These are phyloP conservation scores for Yamadazyma endophytica DNA, from an alignment of 805 yeast genomes.

Conservation along the genomic window DNA sequence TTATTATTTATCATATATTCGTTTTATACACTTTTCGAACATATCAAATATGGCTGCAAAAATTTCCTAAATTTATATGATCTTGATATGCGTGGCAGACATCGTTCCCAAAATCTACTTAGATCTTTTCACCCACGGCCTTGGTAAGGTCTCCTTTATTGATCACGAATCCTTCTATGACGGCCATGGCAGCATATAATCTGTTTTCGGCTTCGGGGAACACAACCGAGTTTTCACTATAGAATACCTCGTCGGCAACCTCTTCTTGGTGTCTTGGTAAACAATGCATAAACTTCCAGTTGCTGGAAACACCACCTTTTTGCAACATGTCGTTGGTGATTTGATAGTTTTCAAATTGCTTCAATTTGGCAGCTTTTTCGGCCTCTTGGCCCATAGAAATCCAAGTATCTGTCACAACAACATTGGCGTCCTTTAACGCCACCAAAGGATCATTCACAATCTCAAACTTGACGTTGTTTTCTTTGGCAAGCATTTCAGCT, in stretches of 20 bases:
- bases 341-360: slow-evolving; percentile 85
- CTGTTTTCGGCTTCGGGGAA: slow-evolving; percentile 96
- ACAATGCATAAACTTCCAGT: slow-evolving; percentile 96
- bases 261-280: slow-evolving; percentile 94
- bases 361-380: slow-evolving; percentile 64
- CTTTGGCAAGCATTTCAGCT: slow-evolving; percentile 51
- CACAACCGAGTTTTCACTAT: slow-evolving; percentile 73
- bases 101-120: slow-evolving; percentile 6
- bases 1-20: not conserved
- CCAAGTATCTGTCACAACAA: slow-evolving; percentile 94
- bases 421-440: slow-evolving; percentile 72
- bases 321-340: slow-evolving; percentile 62
- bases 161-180: slow-evolving; percentile 81
- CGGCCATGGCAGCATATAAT: slow-evolving; percentile 94
- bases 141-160: slow-evolving; percentile 64
- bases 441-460: slow-evolving; percentile 67
- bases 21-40: too few relatives aligned
- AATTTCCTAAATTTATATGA: slow-evolving; percentile 1
- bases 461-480: slow-evolving; percentile 43
- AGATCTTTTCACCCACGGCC: slow-evolving; percentile 9
- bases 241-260: slow-evolving; percentile 90
- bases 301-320: slow-evolving; percentile 51
- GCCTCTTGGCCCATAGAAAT: slow-evolving; percentile 97
- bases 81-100: slow-evolving; percentile 6
- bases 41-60: slow-evolving; percentile 3